phyloP scores from a whole-genome alignment of 1,284 basidiomycete genomes.

The Ganoderma leucocontextum region DNA sequence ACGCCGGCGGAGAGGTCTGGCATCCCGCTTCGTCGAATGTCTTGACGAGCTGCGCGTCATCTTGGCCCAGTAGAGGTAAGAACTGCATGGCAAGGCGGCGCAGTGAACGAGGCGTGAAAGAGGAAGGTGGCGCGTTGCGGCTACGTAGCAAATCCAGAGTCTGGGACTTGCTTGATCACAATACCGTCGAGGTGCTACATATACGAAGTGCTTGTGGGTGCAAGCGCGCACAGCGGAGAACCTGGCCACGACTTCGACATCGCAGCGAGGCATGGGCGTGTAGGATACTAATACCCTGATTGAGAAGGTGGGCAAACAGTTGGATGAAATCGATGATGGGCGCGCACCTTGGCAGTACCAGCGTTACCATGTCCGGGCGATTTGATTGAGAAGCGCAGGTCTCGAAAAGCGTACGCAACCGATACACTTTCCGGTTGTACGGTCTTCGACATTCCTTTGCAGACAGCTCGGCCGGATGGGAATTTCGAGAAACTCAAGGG shows the following conservation, averaged over 20 bases:
- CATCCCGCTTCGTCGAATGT: conserved; percentile 10
- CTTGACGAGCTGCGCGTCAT: background rate
- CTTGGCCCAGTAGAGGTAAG: background rate
- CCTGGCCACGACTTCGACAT: too few species aligned
- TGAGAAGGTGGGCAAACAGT: background rate
- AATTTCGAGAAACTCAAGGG: background rate
- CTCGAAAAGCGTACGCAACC: background rate
- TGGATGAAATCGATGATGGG: background rate
- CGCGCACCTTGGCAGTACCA: background rate
- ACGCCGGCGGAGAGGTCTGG: conserved; percentile 1
- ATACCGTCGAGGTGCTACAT: background rate
- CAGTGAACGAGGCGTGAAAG: background rate
- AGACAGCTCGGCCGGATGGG: too few species aligned
- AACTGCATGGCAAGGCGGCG: background rate
- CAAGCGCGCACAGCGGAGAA: conserved; percentile 7
- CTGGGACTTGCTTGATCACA: background rate
- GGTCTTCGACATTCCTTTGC: background rate
- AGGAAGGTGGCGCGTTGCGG: background rate
- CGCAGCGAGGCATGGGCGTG: background rate
- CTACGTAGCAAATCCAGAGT: background rate
- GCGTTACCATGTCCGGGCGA: background rate
- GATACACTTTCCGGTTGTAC: background rate
- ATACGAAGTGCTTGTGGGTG: conserved; percentile 5
- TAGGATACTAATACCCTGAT: background rate
- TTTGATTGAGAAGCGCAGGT: background rate